Evolutionary conservation across 495 filamentous ascomycete genomes (phyloP).

Genomic region (Cercophora newfieldiana): DNA sequence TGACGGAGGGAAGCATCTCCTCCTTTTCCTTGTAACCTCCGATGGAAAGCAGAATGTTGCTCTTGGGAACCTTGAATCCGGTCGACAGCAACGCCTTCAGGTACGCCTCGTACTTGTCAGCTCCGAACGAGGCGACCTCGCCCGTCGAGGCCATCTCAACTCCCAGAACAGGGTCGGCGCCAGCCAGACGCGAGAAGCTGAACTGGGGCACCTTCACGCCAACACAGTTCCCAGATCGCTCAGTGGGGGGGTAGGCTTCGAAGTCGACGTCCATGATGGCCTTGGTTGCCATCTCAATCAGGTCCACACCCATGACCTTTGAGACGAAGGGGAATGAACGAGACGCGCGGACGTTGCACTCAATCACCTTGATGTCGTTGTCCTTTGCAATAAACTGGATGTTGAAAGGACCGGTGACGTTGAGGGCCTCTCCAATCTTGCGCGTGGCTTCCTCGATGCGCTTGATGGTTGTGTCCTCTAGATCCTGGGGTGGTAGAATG

Average conservation of each 20-base stretch:
- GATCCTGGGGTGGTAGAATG: conserved; percentile 91
- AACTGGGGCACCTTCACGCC: conserved; percentile 99
- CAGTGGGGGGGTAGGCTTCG: conserved; percentile 73
- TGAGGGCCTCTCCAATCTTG: conserved; percentile 92
- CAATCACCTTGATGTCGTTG: conserved; percentile 99
- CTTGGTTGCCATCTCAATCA: conserved; percentile 99
- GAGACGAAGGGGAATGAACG: conserved; percentile 98
- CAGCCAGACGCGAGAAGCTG: conserved; percentile 94
- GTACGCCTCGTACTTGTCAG: conserved; percentile 96
- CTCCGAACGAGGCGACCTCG: conserved; percentile 94
- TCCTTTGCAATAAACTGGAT: conserved; percentile 99
- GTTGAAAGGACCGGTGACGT: conserved; percentile 96
- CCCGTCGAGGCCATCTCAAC: conserved; percentile 99
- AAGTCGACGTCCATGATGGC: conserved; percentile 88
- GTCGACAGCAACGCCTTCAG: conserved; percentile 93
- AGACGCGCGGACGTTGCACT: conserved; percentile 96
- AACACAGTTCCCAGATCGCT: conserved; percentile 77
- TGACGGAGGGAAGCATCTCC: conserved; percentile 91
- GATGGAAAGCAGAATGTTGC: conserved; percentile 92
- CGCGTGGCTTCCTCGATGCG: conserved; percentile 92
- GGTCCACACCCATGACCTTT: conserved; percentile 96
- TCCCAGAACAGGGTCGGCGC: conserved; percentile 92
- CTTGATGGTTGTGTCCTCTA: conserved; percentile 82
- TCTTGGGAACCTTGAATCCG: conserved; percentile 95
- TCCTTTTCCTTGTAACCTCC: conserved; percentile 97